phyloP scores from a whole-genome alignment of 257 asterid species.

The Lycium ferocissimum region DNA sequence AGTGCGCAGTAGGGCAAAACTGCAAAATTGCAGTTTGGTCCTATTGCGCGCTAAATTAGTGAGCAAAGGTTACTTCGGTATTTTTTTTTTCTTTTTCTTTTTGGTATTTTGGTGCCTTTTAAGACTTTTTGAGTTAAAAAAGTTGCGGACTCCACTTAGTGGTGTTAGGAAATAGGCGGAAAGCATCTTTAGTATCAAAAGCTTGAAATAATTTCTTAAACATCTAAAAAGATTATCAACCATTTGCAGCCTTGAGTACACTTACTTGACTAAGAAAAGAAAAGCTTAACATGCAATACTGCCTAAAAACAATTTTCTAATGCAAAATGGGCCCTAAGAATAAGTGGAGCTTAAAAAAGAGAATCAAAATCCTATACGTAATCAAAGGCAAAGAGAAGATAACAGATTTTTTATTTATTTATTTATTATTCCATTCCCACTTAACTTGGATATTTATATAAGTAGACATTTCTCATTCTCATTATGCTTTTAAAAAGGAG shows the following conservation, averaged over 20 bases:
- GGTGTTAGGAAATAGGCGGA: not conserved
- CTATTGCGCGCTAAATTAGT: too few relatives aligned
- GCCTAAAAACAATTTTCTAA: constrained; percentile 4
- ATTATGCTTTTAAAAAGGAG: constrained; percentile 46
- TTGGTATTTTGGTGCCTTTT: too few relatives aligned
- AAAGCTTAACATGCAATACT: not conserved
- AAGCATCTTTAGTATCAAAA: not conserved
- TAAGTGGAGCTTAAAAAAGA: constrained; percentile 29
- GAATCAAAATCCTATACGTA: constrained; percentile 27
- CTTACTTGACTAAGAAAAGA: not conserved
- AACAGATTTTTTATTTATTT: not conserved
- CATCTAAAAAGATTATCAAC: not conserved
- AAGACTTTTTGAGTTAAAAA: too few relatives aligned
- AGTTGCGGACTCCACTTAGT: not conserved
- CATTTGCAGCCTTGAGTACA: constrained; percentile 1
- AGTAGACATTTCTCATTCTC: not conserved
- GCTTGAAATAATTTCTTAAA: not conserved
- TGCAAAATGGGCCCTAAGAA: not conserved
- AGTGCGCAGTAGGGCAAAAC: too few relatives aligned
- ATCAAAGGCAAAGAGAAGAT: constrained; percentile 20
- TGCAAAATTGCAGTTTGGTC: too few relatives aligned
- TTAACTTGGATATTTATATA: not conserved
- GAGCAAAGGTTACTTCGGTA: too few relatives aligned
- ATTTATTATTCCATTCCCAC: constrained; percentile 19
- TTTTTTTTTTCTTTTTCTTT: too few relatives aligned